Evolutionary conservation across 1,139 yeast genomes (phyloP).

Genomic region (Yamadazyma oceani): DNA sequence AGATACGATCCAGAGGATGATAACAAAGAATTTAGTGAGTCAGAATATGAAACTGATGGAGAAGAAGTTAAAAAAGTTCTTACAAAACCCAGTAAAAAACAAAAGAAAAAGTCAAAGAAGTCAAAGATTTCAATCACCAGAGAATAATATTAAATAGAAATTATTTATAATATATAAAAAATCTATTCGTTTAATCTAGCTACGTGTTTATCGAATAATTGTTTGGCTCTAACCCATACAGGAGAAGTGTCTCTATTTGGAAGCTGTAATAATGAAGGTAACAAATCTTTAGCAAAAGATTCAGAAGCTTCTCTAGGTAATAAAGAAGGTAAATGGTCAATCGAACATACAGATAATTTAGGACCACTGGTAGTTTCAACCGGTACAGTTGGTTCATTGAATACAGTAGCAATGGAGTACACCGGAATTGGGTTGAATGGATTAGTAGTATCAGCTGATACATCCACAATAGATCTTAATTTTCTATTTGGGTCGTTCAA

Average conservation of each 20-base stretch:
- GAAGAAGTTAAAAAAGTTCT: conserved; percentile 49
- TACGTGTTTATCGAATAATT: conserved; percentile 80
- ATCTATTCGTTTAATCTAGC: conserved; percentile 42
- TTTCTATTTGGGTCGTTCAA: conserved; percentile 68
- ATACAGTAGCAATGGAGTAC: conserved; percentile 84
- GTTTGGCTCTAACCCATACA: conserved; percentile 89
- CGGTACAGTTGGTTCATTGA: conserved; percentile 82
- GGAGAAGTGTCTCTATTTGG: conserved; percentile 80
- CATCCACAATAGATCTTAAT: conserved; percentile 91
- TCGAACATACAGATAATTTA: conserved; percentile 88
- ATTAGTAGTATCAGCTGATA: conserved; percentile 97
- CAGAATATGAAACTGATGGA: conserved; percentile 67
- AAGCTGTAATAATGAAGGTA: conserved; percentile 84
- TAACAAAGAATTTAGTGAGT: conserved; percentile 46
- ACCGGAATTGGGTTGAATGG: conserved; percentile 98
- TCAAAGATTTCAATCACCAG: conserved; percentile 55
- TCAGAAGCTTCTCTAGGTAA: conserved; percentile 97
- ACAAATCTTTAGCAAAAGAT: conserved; percentile 77
- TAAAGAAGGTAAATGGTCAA: conserved; percentile 93
- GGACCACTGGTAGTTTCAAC: conserved; percentile 81
- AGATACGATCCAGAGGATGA: conserved; percentile 45
- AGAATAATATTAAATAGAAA: conserved; percentile 32
- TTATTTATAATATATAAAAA: background rate
- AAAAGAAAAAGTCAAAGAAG: conserved; percentile 32
- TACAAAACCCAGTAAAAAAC: conserved; percentile 44